phyloP scores from a whole-genome alignment of 2,329 filamentous ascomycete genomes.

The Colletotrichum agaves region DNA sequence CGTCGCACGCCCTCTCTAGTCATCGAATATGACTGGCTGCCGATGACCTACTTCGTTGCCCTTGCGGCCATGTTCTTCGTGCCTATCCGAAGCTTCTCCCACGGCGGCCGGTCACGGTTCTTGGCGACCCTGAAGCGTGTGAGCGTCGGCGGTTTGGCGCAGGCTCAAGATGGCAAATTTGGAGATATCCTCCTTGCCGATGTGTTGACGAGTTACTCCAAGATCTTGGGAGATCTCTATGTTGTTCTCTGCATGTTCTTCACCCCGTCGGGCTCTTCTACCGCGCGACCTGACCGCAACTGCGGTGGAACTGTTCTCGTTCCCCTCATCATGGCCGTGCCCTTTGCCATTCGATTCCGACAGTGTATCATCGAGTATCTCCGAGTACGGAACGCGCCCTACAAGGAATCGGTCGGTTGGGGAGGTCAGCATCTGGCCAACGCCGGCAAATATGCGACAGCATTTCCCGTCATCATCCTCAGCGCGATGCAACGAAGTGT shows the following conservation, averaged over 20 bases:
- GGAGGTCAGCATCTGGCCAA: conserved; percentile 92
- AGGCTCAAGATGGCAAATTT: conserved; percentile 90
- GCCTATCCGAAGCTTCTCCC: conserved; percentile 75
- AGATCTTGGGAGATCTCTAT: conserved; percentile 89
- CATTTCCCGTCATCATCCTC: conserved; percentile 90
- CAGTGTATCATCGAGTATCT: conserved; percentile 92
- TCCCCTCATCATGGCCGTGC: conserved; percentile 84
- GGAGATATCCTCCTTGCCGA: conserved; percentile 94
- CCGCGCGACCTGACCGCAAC: conserved; percentile 80
- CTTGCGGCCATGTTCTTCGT: conserved; percentile 77
- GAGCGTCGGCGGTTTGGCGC: conserved; percentile 85
- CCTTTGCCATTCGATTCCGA: conserved; percentile 85
- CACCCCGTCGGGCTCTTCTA: conserved; percentile 75
- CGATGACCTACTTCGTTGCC: conserved; percentile 82
- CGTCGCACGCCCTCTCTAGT: conserved; percentile 76
- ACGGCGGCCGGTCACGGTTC: conserved; percentile 79
- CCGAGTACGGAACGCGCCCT: conserved; percentile 71
- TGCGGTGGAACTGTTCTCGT: conserved; percentile 85
- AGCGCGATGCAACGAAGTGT: conserved; percentile 77
- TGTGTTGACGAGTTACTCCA: conserved; percentile 93
- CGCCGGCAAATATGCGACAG: conserved; percentile 92
- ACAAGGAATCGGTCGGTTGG: conserved; percentile 71
- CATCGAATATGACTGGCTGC: conserved; percentile 83
- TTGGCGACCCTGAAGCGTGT: conserved; percentile 81
- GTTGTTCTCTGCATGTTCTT: conserved; percentile 94